Evolutionary conservation across 192 early-diverging fungal genomes (phyloP).

Genomic region (Paraglomus occultum): DNA sequence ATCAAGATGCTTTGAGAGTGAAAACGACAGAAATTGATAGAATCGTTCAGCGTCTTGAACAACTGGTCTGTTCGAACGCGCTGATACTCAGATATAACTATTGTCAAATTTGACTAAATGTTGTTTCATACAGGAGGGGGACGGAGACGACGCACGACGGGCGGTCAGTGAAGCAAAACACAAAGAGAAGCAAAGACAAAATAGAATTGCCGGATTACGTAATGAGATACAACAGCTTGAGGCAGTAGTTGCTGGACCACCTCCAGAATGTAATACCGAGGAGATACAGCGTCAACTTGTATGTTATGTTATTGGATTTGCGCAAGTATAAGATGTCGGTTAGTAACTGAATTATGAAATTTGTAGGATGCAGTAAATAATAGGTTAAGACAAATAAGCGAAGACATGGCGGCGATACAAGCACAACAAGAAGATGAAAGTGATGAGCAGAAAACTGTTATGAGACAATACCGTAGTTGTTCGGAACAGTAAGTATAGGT

Average conservation of each 20-base stretch:
- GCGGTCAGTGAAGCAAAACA: constrained; percentile 36
- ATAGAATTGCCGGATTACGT: constrained; percentile 30
- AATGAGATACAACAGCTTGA: constrained; percentile 37
- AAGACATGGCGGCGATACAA: constrained; percentile 17
- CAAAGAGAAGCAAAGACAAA: constrained; percentile 35
- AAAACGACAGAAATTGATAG: constrained; percentile 24
- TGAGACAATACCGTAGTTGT: neutral
- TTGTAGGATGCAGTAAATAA: constrained; percentile 30
- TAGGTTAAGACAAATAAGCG: constrained; percentile 13
- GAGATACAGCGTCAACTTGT: constrained; percentile 38
- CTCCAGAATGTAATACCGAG: constrained; percentile 29
- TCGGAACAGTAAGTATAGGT: constrained; percentile 26
- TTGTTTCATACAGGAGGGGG: constrained; percentile 34
- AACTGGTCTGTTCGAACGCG: neutral
- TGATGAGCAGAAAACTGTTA: neutral
- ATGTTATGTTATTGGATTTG: constrained; percentile 24
- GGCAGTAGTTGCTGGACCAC: constrained; percentile 26
- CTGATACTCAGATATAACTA: too few species aligned
- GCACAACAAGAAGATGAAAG: neutral
- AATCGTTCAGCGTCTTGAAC: neutral
- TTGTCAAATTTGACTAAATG: too few species aligned
- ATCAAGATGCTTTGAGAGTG: constrained; percentile 14
- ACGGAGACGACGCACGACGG: constrained; percentile 33
- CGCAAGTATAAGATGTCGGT: neutral
- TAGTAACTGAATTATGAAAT: neutral